A percentile compares a stretch with the other conserved stretches of the same genome.
Evolutionary conservation across 2,329 filamentous ascomycete genomes (phyloP).

Genomic region (Pezicula rhizophila): DNA sequence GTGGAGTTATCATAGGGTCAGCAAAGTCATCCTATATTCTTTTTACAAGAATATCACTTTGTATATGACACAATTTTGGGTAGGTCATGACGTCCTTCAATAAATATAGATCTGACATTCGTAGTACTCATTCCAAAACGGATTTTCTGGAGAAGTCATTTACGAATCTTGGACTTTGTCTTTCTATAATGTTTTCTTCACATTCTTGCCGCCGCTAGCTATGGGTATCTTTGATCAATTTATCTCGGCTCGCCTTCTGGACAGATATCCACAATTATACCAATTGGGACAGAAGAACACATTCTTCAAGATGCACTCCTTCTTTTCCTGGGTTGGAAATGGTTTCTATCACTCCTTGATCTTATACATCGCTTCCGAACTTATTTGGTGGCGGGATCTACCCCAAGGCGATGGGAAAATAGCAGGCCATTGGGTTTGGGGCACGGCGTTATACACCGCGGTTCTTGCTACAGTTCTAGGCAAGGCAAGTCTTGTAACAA

Average conservation of each 20-base stretch:
- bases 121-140: conserved; percentile 95
- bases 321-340: conserved; percentile 87
- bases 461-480: conserved; percentile 90
- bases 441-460: conserved; percentile 86
- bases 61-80: conserved; percentile 99
- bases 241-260: conserved; percentile 85
- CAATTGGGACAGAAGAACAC: conserved; percentile 85
- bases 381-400: conserved; percentile 78
- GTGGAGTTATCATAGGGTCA: conserved; percentile 96
- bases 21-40: conserved; percentile 94
- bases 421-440: conserved; percentile 97
- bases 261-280: conserved; percentile 95
- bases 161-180: conserved; percentile 99
- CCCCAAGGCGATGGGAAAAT: conserved; percentile 72
- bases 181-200: conserved; percentile 99
- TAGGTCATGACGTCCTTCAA: conserved; percentile 38
- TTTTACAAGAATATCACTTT: conserved; percentile 99
- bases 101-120: conserved; percentile 22
- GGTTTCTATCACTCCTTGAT: conserved; percentile 94
- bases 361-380: conserved; percentile 78
- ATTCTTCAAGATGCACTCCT: conserved; percentile 91
- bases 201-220: conserved; percentile 84
- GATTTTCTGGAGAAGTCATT: conserved; percentile 95
- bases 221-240: conserved; percentile 98
- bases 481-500: conserved; percentile 91